These are phyloP conservation scores for Kwoniella shivajii DNA, from an alignment of 1,284 basidiomycete species.

Conservation along the genomic window DNA sequence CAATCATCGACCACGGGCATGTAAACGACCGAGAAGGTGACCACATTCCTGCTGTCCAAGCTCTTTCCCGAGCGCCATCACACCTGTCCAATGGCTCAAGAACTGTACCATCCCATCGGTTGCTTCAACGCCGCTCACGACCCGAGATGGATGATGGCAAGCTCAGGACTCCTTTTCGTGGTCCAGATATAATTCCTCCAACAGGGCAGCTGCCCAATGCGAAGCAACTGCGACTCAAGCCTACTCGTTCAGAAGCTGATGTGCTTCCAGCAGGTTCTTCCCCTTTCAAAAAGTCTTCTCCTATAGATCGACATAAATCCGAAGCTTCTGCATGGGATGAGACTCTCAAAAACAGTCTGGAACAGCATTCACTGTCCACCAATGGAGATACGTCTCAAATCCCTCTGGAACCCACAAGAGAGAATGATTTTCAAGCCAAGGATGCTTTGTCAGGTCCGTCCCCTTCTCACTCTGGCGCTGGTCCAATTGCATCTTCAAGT, in stretches of 20 bases:
- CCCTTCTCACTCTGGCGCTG: neutral
- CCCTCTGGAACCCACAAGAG: no score
- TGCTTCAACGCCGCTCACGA: neutral
- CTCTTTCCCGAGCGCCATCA: neutral
- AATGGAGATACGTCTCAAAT: no score
- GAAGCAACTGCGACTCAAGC: neutral
- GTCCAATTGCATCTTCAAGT: neutral
- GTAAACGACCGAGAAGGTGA: neutral
- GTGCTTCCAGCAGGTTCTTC: neutral
- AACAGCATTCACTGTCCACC: neutral
- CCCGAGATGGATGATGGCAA: no score
- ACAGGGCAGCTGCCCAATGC: neutral
- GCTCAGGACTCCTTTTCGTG: no score
- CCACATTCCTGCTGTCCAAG: neutral
- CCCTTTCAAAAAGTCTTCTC: neutral
- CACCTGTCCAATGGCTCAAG: neutral
- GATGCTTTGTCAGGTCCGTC: no score
- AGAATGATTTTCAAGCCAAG: no score
- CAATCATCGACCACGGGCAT: no score
- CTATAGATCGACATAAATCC: constrained; percentile 1
- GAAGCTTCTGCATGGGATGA: constrained; percentile 1
- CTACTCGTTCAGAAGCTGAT: neutral
- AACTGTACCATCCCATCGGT: neutral
- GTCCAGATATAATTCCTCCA: no score
- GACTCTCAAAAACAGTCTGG: neutral